Percentiles rank a stretch among this genome's conserved stretches.
These are phyloP conservation scores for bread wheat (Triticum aestivum) DNA, from an alignment of 176 grass and related monocot species.

Conservation along the genomic window IWGSC_CS_RefSeq_v2.1 NC_057807.1:621787596-621788095, in stretches of 20 bases:
- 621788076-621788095: not conserved
- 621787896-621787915: not conserved
- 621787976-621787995: not conserved
- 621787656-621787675: constrained; percentile 85
- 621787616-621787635: constrained; percentile 85
- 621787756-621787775: not conserved
- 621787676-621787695: constrained; percentile 93
- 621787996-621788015: not conserved
- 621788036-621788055: not conserved
- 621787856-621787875: not conserved
- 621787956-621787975: not conserved
- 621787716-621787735: not conserved
- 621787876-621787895: constrained; percentile 14
- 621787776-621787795: not conserved
- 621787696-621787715: constrained; percentile 43
- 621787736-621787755: not conserved
- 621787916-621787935: not conserved
- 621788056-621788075: not conserved
- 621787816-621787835: constrained; percentile 8
- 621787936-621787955: not conserved
- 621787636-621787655: constrained; percentile 56
- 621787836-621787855: not conserved
- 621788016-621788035: not conserved
- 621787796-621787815: not conserved
- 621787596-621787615: constrained; percentile 81